Evolutionary conservation across 495 filamentous ascomycete genomes (phyloP), one percentile per base, ranked within the genome.

Genomic region (Schizothecium vesticola): DNA sequence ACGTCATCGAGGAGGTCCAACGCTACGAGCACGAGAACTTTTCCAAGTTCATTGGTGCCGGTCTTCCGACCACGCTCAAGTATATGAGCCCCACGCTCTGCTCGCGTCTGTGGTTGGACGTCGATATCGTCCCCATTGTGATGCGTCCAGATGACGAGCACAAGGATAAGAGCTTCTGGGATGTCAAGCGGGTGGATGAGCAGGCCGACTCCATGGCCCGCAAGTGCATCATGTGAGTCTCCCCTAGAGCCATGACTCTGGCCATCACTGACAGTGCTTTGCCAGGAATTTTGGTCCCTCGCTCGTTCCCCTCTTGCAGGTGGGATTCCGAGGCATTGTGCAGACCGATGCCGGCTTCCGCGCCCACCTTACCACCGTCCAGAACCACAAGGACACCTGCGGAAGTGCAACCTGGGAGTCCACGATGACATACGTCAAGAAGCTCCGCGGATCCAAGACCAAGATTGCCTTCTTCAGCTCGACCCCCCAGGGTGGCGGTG

Each of bases 401-500:
- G 76, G 82, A 28, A 68, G 76, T 7, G 76, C 78, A 12, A 93
- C 91, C 0, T 95, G 91, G 92, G 78, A 87, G 19, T 83, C 88
- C 9, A 86, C 90, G 58, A 79, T 92, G 72, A 83, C 88, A 57
- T 94, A 88, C 73, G 90, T 86, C 25, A 77, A 82, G 19, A 84
- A 89, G 58, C 79, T 96, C n/a, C 91, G 88, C 72, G 73, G 84
- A 63, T 80, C 86, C 56, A 88, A 90, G 36, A 82, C 87, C 61
- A 91, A 88, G 72, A 85, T 95, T 72, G 92, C 92, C 0, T 95
- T 93, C 80, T 96, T 96, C 83, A 92, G 89, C 71, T 86, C 88
- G 56, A 95, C 93, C 1, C 92, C 93, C 1, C 91, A 96, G 74
- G 92, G 93, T 24, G 93, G 93, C 65, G 93, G 92, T 25, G 92